Base-by-base conservation (phyloP, 2,329 filamentous ascomycete species). In the Microdochium bolleyi region DNA sequence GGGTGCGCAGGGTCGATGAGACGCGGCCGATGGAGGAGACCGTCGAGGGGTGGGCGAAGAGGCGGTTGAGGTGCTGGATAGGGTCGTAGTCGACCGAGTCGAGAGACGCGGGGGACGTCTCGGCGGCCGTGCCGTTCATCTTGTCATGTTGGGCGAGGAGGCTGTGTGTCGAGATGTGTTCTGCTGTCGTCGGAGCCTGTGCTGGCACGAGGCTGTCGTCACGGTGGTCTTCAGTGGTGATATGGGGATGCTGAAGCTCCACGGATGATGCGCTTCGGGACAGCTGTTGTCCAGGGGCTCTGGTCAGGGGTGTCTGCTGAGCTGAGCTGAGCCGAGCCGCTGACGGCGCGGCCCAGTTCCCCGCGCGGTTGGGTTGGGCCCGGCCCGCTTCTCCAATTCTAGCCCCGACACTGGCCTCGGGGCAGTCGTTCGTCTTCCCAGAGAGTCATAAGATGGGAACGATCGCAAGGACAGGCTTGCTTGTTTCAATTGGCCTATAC, bases 1-100 rank as follows among this genome's bases (percentile, higher is more conserved):
- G 88, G 55, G 73, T 75, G 61, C 82, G 79, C 52, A 99, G 83
- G 49, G 83, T 83, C 52, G 81, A 73, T n/a, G 88, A 89, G 50
- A 94, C 89, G 57, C 80, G 78, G 49, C 79, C 76, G 57, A 95
- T 85, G 52, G 89, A 89, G 41, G 85, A 82, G 56, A 97, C 83
- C 56, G 91, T 85, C 34, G 90, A 89, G 1, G 92, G 88, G 63
- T 95, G 89, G 50, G 90, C 85, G 76, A 99, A 99, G 63, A 99
- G 86, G 57, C 87, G 79, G 74, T 99, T 97, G 53, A 99, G 80
- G 71, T 99, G 91, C 62, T 89, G 82, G 67, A 97, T 87, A 52
- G 94, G 91, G 68, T 97, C 87, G 73, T 96, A 97, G 70, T 96
- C 85, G 69, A 74, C 79, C 82, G 63, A 49, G 51, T 53, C 54